These are phyloP conservation scores for Sutorius australiensis DNA, from an alignment of 768 basidiomycete genomes.

Conservation along the genomic window DNA sequence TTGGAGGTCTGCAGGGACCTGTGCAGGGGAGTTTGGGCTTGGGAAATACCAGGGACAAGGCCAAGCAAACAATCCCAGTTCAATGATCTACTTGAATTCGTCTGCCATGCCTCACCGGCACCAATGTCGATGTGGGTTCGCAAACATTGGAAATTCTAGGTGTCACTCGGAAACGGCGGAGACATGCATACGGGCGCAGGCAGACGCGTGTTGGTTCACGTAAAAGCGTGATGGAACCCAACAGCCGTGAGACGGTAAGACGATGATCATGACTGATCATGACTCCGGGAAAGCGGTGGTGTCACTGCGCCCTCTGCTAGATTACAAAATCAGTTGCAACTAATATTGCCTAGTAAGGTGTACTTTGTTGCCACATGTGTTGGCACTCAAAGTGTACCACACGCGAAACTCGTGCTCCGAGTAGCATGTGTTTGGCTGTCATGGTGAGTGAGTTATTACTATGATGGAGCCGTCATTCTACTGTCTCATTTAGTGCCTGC, in stretches of 20 bases:
- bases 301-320: too few relatives aligned
- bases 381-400: neutral
- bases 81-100: neutral
- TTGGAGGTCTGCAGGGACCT: neutral
- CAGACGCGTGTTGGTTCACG: neutral
- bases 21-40: neutral
- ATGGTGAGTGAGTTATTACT: neutral
- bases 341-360: neutral
- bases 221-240: neutral
- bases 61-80: neutral
- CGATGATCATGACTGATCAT: too few relatives aligned
- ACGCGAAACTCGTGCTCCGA: neutral
- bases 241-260: neutral
- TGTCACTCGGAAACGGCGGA: neutral
- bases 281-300: neutral
- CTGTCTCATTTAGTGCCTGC: neutral
- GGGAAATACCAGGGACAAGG: neutral
- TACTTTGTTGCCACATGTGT: neutral
- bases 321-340: neutral
- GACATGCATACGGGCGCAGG: constrained; percentile 1
- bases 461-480: neutral
- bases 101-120: neutral
- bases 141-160: neutral
- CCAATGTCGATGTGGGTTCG: neutral
- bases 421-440: neutral